phyloP scores from a whole-genome alignment of 345 rosid species.

The Isatis tinctoria region DNA sequence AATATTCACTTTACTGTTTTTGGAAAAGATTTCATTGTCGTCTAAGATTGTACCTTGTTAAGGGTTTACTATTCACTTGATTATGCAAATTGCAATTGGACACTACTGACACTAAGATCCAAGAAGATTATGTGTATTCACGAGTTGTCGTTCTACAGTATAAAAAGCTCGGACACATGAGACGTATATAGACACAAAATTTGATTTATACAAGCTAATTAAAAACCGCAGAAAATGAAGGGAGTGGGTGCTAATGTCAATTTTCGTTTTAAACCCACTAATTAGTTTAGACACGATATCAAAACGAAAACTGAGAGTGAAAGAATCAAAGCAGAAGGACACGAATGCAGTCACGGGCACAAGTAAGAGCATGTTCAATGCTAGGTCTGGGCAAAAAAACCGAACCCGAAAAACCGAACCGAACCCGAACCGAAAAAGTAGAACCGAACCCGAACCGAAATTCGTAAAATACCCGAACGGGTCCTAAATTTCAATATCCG shows the following conservation, averaged over 20 bases:
- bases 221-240: background rate
- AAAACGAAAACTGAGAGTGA: background rate
- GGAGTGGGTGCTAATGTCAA: background rate
- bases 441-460: no score
- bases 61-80: background rate
- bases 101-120: background rate
- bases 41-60: background rate
- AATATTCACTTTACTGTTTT: background rate
- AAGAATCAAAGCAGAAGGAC: background rate
- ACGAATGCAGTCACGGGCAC: conserved; percentile 2
- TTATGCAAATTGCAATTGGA: background rate
- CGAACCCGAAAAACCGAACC: no score
- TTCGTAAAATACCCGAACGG: no score
- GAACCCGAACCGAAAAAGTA: no score
- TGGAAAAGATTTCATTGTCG: background rate
- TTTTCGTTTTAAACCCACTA: background rate
- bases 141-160: background rate
- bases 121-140: background rate
- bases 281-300: background rate
- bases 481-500: no score
- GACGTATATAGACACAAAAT: background rate
- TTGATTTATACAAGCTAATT: background rate
- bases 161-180: background rate
- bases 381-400: no score
- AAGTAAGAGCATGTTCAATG: no score